Base-by-base conservation (phyloP, 176 grass and related monocot genomes). In the Hsuehochloa calcarea region DNA sequence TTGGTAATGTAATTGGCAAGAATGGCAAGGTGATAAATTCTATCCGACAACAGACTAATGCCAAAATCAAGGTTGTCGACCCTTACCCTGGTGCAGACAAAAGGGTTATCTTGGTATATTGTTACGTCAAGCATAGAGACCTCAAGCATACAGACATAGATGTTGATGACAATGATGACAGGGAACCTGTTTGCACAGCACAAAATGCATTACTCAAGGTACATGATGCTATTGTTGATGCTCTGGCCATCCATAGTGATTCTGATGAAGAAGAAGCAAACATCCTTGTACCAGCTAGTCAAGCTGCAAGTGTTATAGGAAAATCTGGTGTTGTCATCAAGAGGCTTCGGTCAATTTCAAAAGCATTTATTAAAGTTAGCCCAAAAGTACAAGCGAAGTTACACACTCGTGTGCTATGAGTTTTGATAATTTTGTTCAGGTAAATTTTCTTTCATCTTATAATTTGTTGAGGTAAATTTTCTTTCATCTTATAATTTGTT, bases 1-100 rank as follows among this genome's bases (percentile, higher is more conserved):
- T 99, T 70, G 96, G 96, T 56, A 95, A 90, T 82, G 96, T 99
- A 38, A 99, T 99, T 67, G 96, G 96, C 44, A 99, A 96, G 85
- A 85, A 69, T 49, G 96, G 96, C 35, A 99, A 92, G 88, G 90
- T 99, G 15, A 99, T 99, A 78, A 99, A 96, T 85, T 83, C 91
- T 52, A 99, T 99, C 65, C 86, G 96, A 37, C 88, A 96, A 31
- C 87, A 94, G 27, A 88, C 96, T 0, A 77, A 71, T 65, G 96
- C 96, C 37, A 99, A 81, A 82, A 83, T 99, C 64, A 94, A 96
- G 83, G 89, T 96, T 77, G 92, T 99, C 51, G 90, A 99, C 89
- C 93, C 96, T 46, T 96, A 90, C 81, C 93, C 82, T 22, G 88
- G 93, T 70, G 79, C 91, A 31, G 96, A 99, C 45, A 99, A 95